These are phyloP conservation scores for Fagopyrum tataricum DNA, from an alignment of 148 eudicot species.

Conservation along the genomic window DNA sequence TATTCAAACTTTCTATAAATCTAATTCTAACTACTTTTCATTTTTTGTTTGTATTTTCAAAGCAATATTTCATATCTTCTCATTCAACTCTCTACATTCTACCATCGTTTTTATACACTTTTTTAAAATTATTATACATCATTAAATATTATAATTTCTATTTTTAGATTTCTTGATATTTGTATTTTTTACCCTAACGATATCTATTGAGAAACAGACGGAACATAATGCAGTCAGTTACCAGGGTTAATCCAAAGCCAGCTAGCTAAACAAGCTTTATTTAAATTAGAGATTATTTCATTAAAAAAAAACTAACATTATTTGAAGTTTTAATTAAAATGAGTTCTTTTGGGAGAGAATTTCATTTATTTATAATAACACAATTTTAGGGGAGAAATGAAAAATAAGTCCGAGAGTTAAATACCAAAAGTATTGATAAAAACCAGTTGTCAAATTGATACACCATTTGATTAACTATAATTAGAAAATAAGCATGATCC, in stretches of 20 bases:
- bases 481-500: conserved; percentile 3
- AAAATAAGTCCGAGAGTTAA: neutral
- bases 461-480: neutral
- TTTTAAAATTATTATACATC: too few relatives aligned
- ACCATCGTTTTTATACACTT: too few relatives aligned
- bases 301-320: neutral
- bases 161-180: too few relatives aligned
- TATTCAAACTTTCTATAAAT: too few relatives aligned
- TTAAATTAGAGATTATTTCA: neutral
- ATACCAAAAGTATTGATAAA: neutral
- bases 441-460: conserved; percentile 4
- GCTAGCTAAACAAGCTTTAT: neutral
- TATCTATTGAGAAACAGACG: too few relatives aligned
- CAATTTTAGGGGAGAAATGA: neutral
- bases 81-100: too few relatives aligned
- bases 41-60: too few relatives aligned
- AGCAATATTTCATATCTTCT: too few relatives aligned
- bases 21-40: too few relatives aligned
- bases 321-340: neutral
- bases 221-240: neutral
- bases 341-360: neutral
- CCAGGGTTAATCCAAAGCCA: neutral
- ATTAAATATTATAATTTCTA: too few relatives aligned
- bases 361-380: conserved; percentile 2
- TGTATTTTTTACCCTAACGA: too few relatives aligned